Evolutionary conservation across 2,329 filamentous ascomycete species (phyloP).

Genomic region (Pleurostoma richardsiae): DNA sequence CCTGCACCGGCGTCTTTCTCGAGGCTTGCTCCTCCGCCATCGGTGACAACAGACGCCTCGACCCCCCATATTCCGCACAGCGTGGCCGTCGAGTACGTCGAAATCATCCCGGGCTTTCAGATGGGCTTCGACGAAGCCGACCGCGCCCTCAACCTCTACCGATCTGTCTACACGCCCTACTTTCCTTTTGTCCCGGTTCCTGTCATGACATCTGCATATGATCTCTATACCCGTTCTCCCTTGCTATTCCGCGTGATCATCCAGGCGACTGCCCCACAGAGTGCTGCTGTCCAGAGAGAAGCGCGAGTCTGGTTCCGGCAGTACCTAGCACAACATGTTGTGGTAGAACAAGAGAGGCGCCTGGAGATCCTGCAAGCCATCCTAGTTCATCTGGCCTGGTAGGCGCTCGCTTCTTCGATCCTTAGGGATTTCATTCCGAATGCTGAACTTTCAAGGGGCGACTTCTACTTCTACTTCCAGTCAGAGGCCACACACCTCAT

Average conservation of each 20-base stretch:
- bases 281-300: constrained; percentile 20
- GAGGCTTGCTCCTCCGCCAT: neutral
- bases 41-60: neutral
- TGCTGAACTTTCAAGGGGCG: constrained; percentile 21
- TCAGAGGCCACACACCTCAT: constrained; percentile 28
- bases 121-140: constrained; percentile 26
- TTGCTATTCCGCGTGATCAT: constrained; percentile 33
- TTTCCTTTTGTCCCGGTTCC: constrained; percentile 33
- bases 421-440: neutral
- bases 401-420: neutral
- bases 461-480: constrained; percentile 31
- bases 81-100: constrained; percentile 9
- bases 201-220: constrained; percentile 13
- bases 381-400: constrained; percentile 32
- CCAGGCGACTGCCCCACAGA: constrained; percentile 24
- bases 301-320: constrained; percentile 29
- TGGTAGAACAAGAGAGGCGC: constrained; percentile 27
- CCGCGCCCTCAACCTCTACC: constrained; percentile 25
- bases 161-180: constrained; percentile 21
- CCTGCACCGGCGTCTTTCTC: too few species aligned
- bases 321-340: constrained; percentile 27
- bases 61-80: neutral
- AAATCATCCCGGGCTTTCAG: constrained; percentile 28
- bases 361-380: constrained; percentile 31
- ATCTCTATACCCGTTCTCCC: constrained; percentile 22